Evolutionary conservation across 805 yeast species (phyloP).

Genomic region (Saturnispora silvae): DNA sequence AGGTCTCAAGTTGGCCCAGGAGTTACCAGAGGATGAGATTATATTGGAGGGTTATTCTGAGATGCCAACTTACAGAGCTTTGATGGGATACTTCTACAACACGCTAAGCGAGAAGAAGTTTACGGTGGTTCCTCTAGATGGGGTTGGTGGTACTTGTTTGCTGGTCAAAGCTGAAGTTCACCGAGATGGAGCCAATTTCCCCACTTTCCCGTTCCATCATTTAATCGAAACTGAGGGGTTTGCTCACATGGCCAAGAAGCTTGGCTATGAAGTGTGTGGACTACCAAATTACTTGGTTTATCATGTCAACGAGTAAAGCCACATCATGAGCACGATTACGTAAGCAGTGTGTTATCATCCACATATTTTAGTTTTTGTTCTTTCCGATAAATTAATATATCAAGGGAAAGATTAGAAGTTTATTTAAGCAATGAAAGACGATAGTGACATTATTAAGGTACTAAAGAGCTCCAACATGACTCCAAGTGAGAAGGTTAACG

Average conservation of each 20-base stretch:
- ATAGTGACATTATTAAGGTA: conserved; percentile 13
- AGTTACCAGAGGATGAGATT: conserved; percentile 78
- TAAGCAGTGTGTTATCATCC: too few relatives aligned
- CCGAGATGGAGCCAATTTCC: conserved; percentile 99
- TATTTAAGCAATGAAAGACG: conserved; percentile 2
- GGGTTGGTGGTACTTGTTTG: conserved; percentile 97
- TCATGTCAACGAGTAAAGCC: conserved; percentile 75
- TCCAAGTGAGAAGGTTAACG: conserved; percentile 16
- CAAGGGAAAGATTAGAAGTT: too few relatives aligned
- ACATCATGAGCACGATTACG: too few relatives aligned
- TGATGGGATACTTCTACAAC: conserved; percentile 85
- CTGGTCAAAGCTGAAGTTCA: conserved; percentile 96
- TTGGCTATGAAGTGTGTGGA: conserved; percentile 86
- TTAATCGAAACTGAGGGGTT: conserved; percentile 97
- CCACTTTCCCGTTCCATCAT: conserved; percentile 95
- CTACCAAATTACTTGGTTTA: conserved; percentile 89
- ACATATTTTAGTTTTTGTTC: not conserved
- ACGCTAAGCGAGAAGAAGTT: conserved; percentile 45
- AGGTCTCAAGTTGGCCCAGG: conserved; percentile 64
- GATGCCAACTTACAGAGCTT: conserved; percentile 84
- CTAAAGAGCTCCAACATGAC: conserved; percentile 15
- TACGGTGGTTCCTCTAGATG: conserved; percentile 82
- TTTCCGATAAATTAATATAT: too few relatives aligned
- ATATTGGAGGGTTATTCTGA: conserved; percentile 92
- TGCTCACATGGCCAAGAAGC: conserved; percentile 93